These are phyloP conservation scores for Lunularia cruciata DNA, from an alignment of 225 moss, liverwort and hornwort genomes.

Conservation along the genomic window DNA sequence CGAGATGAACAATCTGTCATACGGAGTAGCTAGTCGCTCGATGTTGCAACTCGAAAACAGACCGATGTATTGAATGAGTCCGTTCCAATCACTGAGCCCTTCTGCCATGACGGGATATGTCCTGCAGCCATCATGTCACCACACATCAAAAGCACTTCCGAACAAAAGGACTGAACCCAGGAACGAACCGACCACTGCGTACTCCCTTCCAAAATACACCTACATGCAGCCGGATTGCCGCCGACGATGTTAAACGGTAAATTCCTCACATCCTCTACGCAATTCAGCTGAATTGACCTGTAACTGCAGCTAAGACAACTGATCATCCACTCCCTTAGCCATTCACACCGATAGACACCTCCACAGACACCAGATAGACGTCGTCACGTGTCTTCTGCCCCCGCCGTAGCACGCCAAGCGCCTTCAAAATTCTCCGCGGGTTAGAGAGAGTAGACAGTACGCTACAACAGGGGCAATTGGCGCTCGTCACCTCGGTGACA, in stretches of 20 bases:
- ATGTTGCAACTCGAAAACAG: background rate
- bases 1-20: constrained; percentile 14
- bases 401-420: no score
- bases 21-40: constrained; percentile 7
- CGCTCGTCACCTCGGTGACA: no score
- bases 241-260: background rate
- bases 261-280: background rate
- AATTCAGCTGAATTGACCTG: constrained; percentile 5
- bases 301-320: background rate
- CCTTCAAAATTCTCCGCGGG: no score
- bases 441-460: no score
- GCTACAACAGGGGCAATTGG: no score
- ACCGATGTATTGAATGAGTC: background rate
- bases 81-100: background rate
- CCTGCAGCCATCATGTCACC: constrained; percentile 10
- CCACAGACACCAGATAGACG: no score
- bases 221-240: background rate
- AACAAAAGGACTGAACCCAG: background rate
- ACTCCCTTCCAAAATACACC: background rate
- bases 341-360: no score
- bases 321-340: no score
- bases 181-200: background rate
- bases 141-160: background rate
- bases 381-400: no score
- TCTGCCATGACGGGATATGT: constrained; percentile 10